Base-by-base conservation (phyloP, 108 stramenopile species). In the Licmophora abbreviata region DNA sequence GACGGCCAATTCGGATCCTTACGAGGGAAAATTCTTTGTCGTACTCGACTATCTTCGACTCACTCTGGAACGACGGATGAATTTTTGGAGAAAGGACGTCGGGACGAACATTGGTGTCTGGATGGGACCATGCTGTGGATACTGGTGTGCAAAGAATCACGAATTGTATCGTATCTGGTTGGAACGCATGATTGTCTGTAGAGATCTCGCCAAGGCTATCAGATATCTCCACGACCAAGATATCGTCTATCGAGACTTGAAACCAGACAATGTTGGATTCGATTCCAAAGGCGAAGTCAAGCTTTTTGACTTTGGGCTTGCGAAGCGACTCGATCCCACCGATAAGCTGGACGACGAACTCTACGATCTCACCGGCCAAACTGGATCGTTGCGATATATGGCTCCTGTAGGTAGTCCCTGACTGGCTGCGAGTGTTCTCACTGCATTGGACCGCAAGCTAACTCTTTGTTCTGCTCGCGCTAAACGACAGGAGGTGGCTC, bases 261-360 rank as follows among this genome's bases (percentile, higher is more conserved):
- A 64, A 58, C 60, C 69, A 9, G 79, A 82, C 38, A 79, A 84
- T 51, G 54, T 81, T 45, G 90, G 90, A 28, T 81, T 89, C 25
- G 75, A 83, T 54, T 51, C 64, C 4, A 48, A 61, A 28, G 79
- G 79, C 37, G 58, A 48, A 15, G 37, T 89, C 29, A 85, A 89
- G 59, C 60, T 87, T 29, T 89, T 89, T 61, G 88, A 89, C 51
- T 89, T 89, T 68, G 88, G 88, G 22, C 57, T 89, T 51, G 83
- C 88, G 30, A 89, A 89, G 48, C 73, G 74, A 11, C 53, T 89
- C 37, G 56, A 64, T 2, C 61, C 69, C 22, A 61, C 54, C 0
- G 76, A 75, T 29, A 66, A 61, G 36, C 52, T 54, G 11, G 72
- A 58, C 14, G 69, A 80, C 24, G 81, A 67, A 0, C 17, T 77